Evolutionary conservation across 2,329 filamentous ascomycete species (phyloP).

Genomic region (Verticillium klebahnii): DNA sequence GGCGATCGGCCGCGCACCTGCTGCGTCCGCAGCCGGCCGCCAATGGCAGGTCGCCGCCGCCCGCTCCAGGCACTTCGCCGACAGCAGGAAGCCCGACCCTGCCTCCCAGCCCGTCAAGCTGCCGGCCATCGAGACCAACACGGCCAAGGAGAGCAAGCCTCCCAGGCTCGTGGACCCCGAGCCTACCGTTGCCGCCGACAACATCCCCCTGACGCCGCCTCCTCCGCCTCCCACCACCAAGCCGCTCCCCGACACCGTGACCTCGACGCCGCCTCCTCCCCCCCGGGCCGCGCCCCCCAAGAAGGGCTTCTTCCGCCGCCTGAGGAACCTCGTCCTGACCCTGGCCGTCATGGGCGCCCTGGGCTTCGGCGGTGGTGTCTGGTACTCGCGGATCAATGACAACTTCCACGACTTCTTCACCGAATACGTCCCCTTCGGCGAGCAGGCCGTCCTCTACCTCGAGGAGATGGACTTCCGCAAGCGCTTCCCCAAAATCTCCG

Average conservation of each 20-base stretch:
- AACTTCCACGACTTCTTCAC: slow-evolving; percentile 99
- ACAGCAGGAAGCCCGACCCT: slow-evolving; percentile 46
- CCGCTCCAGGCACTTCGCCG: slow-evolving; percentile 48
- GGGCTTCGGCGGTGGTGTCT: slow-evolving; percentile 83
- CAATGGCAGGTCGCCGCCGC: slow-evolving; percentile 46
- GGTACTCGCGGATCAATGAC: slow-evolving; percentile 89
- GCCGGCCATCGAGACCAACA: slow-evolving; percentile 49
- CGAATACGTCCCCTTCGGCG: slow-evolving; percentile 90
- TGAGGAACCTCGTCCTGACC: slow-evolving; percentile 73
- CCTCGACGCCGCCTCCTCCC: slow-evolving; percentile 31
- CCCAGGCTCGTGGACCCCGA: slow-evolving; percentile 34
- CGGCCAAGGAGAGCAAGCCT: slow-evolving; percentile 38
- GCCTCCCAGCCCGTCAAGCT: slow-evolving; percentile 46
- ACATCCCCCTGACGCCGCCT: slow-evolving; percentile 36
- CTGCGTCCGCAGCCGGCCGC: slow-evolving; percentile 46
- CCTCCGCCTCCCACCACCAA: slow-evolving; percentile 11
- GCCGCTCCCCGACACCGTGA: slow-evolving; percentile 20
- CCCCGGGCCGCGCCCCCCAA: slow-evolving; percentile 34
- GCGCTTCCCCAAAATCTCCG: slow-evolving; percentile 59
- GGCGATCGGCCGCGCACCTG: slow-evolving; percentile 51
- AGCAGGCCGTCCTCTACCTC: slow-evolving; percentile 90
- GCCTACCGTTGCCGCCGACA: slow-evolving; percentile 29
- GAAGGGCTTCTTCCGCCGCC: slow-evolving; percentile 65
- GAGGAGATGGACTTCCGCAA: slow-evolving; percentile 92
- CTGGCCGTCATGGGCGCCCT: slow-evolving; percentile 71